phyloP scores from a whole-genome alignment of 1,284 basidiomycete genomes.

The Cutaneotrichosporon cyanovorans region DNA sequence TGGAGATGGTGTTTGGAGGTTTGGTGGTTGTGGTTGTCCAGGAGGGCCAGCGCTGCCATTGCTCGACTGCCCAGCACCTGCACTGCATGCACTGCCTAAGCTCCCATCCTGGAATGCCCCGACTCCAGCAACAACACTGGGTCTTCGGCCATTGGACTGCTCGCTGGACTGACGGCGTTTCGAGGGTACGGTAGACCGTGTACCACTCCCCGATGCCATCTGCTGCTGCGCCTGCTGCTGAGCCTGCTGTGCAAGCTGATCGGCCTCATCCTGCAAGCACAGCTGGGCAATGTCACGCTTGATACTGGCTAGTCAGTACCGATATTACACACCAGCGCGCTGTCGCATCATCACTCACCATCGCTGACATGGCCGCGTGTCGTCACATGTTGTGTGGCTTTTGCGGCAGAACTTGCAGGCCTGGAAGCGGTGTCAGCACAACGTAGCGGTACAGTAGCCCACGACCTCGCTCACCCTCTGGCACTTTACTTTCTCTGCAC shows the following conservation, averaged over 20 bases:
- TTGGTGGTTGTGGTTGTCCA: too few relatives aligned
- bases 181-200: slow-evolving; percentile 6
- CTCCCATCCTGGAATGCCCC: too few relatives aligned
- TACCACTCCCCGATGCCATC: background rate
- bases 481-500: slow-evolving; percentile 18
- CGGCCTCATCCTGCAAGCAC: slow-evolving; percentile 15
- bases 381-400: slow-evolving; percentile 17
- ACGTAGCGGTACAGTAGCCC: too few relatives aligned
- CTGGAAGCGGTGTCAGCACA: slow-evolving; percentile 5
- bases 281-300: slow-evolving; percentile 19
- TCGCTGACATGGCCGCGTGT: slow-evolving; percentile 17
- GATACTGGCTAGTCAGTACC: slow-evolving; percentile 8
- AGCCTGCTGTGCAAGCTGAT: slow-evolving; percentile 16
- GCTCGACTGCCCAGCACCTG: too few relatives aligned
- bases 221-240: slow-evolving; percentile 15
- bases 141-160: background rate
- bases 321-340: background rate
- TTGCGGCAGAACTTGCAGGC: slow-evolving; percentile 21
- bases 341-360: slow-evolving; percentile 6
- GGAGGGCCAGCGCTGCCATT: too few relatives aligned
- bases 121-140: background rate
- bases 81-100: too few relatives aligned
- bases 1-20: background rate
- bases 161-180: slow-evolving; percentile 7
- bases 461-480: slow-evolving; percentile 9